phyloP scores from a whole-genome alignment of 164 flowering plant genomes.

The Buxus sempervirens region DNA sequence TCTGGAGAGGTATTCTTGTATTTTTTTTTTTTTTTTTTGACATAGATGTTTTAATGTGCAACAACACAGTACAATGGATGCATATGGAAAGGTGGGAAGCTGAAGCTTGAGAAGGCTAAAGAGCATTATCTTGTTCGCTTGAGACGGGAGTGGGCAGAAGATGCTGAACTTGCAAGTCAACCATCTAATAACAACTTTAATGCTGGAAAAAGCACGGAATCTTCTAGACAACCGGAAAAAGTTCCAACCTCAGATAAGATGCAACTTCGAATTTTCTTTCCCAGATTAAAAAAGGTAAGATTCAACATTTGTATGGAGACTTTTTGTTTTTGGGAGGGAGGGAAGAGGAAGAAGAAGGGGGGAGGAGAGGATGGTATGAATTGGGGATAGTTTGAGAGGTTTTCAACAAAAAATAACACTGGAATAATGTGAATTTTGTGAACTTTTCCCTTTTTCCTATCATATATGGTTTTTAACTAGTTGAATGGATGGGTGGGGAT shows the following conservation, averaged over 20 bases:
- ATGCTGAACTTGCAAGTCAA: conserved; percentile 27
- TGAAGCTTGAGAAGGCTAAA: conserved; percentile 85
- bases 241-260: conserved; percentile 22
- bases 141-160: conserved; percentile 73
- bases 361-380: not conserved
- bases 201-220: conserved; percentile 11
- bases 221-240: conserved; percentile 22
- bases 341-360: too few relatives aligned
- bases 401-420: not conserved
- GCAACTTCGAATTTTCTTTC: conserved; percentile 60
- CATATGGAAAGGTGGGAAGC: conserved; percentile 81
- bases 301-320: not conserved
- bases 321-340: too few relatives aligned
- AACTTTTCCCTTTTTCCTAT: not conserved
- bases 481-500: not conserved
- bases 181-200: conserved; percentile 7
- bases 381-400: too few relatives aligned
- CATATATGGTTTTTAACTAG: not conserved
- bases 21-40: not conserved
- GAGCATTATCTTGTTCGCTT: conserved; percentile 71
- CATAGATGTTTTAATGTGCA: not conserved
- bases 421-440: not conserved
- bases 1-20: not conserved
- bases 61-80: conserved; percentile 78
- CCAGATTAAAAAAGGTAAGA: conserved; percentile 60